Evolutionary conservation across 2,329 filamentous ascomycete genomes (phyloP).

Genomic region (Colletotrichum eleusines): DNA sequence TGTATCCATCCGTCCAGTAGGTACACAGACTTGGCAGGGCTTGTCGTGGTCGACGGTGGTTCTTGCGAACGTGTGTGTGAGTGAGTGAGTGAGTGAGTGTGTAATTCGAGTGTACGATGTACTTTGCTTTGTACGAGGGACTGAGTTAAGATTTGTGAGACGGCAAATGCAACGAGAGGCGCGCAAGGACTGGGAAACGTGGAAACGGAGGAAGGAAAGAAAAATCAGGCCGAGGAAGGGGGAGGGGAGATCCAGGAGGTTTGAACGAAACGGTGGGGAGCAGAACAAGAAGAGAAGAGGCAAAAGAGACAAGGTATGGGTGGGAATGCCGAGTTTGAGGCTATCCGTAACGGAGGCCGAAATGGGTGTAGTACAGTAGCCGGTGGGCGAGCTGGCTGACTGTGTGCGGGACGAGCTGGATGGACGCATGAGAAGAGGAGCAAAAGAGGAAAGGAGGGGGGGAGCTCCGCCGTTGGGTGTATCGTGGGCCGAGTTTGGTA

Average conservation of each 20-base stretch:
- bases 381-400: neutral
- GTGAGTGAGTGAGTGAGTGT: too few species aligned
- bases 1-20: too few species aligned
- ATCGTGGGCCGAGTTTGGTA: slow-evolving; percentile 9
- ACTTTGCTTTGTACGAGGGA: neutral
- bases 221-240: neutral
- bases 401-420: slow-evolving; percentile 4
- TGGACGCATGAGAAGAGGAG: neutral
- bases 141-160: slow-evolving; percentile 29
- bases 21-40: neutral
- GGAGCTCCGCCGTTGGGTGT: neutral
- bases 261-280: slow-evolving; percentile 2
- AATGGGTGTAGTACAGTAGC: neutral
- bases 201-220: slow-evolving; percentile 23
- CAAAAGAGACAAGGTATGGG: neutral
- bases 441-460: neutral
- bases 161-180: slow-evolving; percentile 37
- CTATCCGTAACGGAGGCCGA: slow-evolving; percentile 10
- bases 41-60: neutral
- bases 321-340: neutral
- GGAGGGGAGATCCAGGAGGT: neutral
- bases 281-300: neutral
- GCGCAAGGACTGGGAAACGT: slow-evolving; percentile 26
- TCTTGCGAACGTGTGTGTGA: neutral
- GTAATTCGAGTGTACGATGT: too few species aligned